Base-by-base conservation (phyloP, 805 yeast genomes). In the Lachancea dasiensis region DNA sequence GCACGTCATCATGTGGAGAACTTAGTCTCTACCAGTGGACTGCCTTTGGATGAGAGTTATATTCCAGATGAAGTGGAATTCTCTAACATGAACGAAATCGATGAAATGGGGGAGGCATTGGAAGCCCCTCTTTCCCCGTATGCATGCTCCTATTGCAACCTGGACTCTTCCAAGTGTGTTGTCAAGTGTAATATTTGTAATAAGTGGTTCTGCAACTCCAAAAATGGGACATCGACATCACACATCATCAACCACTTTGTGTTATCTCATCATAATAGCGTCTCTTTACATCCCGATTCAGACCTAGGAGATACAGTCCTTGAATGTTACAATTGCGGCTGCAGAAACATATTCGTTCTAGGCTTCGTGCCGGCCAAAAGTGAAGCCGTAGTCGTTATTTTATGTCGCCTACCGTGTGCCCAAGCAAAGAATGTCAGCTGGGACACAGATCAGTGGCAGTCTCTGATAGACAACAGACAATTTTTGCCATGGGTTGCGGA, bases 241-340 rank as follows among this genome's bases (percentile, higher is more conserved):
- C 97, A 89, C 58, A 84, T 89, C 11, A 78, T 89, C 14, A 83
- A 84, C 13, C 97, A 89, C 60, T 63, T 87, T 56, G 94, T 86
- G 20, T 64, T 84, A 48, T 74, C 95, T 1, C 76, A 80, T 44
- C 97, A 89, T 57, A 78, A 79, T 50, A 67, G 60, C 15, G 86
- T 89, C 2, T 69, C 81, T 1, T 69, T 86, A 31, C 95, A 87
- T 57, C 79, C 79, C 25, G 82, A 81, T 18, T 79, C 89, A 1
- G 87, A 84, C 44, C 66, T 87, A 18, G 96, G 96, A n/a, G 95
- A 83, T 38, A 81, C 89, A 5, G 71, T 78, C 1, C 64, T 89
- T 41, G 97, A 89, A 58, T 89, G 97, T 64, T 89, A 87, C 63
- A 81, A 79, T 53, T 89, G 97, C 65, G 95, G 95, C 21, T 75